Conservation (phyloP, 345 rosid species). For the Lepidium aucheri region DNA sequence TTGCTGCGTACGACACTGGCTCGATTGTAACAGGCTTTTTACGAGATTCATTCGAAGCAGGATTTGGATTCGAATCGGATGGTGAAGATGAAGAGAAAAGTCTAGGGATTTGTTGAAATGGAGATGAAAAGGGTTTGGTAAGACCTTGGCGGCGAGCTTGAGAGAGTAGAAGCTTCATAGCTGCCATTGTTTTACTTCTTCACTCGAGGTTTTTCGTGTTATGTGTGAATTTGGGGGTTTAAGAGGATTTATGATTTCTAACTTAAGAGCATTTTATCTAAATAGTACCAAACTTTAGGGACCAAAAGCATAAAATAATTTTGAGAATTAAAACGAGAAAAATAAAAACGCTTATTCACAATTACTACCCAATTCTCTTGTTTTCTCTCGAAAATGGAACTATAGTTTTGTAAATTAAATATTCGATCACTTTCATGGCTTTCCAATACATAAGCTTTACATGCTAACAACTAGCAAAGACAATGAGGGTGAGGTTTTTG, state of each 20-base stretch:
- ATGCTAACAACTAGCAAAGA: constrained; percentile 5
- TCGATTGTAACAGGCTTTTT: constrained; percentile 26
- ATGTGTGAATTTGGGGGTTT: constrained; percentile 12
- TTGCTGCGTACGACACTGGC: constrained; percentile 56
- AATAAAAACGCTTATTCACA: neutral
- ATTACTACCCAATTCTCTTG: neutral
- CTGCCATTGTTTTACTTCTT: constrained; percentile 32
- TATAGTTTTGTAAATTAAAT: neutral
- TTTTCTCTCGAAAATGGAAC: constrained; percentile 1
- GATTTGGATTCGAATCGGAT: constrained; percentile 6
- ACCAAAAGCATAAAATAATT: neutral
- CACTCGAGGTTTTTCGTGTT: constrained; percentile 16
- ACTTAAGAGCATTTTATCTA: neutral
- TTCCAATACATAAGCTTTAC: neutral
- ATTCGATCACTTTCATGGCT: neutral
- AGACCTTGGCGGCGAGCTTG: constrained; percentile 46
- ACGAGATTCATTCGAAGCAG: constrained; percentile 4
- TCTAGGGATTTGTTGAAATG: constrained; percentile 25
- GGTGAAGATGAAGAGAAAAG: constrained; percentile 33
- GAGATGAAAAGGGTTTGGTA: constrained; percentile 24
- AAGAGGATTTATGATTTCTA: neutral
- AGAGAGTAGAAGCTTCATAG: constrained; percentile 44
- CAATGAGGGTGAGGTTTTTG: neutral
- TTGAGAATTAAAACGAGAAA: neutral
- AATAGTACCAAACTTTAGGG: neutral